Evolutionary conservation across 169 alveolate genomes (phyloP).

Genomic region (Theileria sp.): DNA sequence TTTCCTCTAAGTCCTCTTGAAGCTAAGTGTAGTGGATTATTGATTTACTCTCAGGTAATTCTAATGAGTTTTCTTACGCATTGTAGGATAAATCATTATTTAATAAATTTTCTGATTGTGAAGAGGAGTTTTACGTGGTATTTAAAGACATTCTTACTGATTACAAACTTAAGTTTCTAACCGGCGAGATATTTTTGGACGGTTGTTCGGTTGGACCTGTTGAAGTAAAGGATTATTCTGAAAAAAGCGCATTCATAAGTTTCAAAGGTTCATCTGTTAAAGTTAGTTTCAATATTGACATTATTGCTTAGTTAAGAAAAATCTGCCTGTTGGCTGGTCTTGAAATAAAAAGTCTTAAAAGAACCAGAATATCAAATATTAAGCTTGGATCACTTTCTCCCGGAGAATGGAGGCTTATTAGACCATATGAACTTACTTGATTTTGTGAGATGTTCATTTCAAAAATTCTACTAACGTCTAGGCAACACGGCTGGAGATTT

Average conservation of each 20-base stretch:
- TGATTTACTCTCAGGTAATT: conserved; percentile 49
- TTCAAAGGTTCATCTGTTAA: conserved; percentile 47
- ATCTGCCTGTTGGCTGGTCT: conserved; percentile 61
- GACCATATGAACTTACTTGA: conserved; percentile 35
- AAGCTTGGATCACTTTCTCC: conserved; percentile 45
- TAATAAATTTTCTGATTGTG: conserved; percentile 28
- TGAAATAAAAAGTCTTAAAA: conserved; percentile 28
- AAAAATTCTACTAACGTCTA: conserved; percentile 16
- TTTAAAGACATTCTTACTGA: conserved; percentile 44
- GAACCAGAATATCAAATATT: conserved; percentile 40
- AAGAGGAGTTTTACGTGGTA: conserved; percentile 43
- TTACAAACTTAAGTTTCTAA: conserved; percentile 26
- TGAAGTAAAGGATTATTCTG: conserved; percentile 8
- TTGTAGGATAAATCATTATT: background rate
- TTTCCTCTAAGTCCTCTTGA: conserved; percentile 54
- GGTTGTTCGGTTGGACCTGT: conserved; percentile 44
- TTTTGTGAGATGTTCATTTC: conserved; percentile 11
- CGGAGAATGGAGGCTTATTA: conserved; percentile 55
- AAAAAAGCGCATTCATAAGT: conserved; percentile 18
- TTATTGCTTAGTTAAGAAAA: conserved; percentile 43
- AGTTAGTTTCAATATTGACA: background rate
- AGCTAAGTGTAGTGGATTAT: conserved; percentile 38
- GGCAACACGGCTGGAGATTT: conserved; percentile 67
- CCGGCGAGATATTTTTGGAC: conserved; percentile 41
- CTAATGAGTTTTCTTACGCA: background rate